Evolutionary conservation across 2,329 filamentous ascomycete genomes (phyloP).

Genomic region (Alternaria burnsii): DNA sequence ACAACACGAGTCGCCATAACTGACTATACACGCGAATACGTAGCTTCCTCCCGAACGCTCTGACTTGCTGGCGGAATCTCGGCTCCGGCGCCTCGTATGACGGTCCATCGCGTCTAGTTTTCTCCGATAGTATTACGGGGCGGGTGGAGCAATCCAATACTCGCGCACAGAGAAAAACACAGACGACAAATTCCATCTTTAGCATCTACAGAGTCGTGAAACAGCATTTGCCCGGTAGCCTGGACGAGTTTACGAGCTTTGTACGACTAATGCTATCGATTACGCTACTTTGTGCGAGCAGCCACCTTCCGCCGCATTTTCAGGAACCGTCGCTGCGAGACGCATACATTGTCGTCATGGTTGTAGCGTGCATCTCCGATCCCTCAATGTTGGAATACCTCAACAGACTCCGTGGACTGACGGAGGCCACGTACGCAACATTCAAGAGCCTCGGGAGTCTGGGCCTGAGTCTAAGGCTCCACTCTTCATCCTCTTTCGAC

Average conservation of each 20-base stretch:
- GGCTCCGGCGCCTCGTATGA: conserved; percentile 15
- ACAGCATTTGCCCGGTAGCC: conserved; percentile 4
- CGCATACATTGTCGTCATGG: conserved; percentile 1
- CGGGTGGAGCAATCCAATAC: conserved; percentile 10
- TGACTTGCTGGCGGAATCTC: conserved; percentile 11
- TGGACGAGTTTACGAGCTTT: conserved; percentile 3
- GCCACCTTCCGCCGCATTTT: not conserved
- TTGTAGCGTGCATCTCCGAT: not conserved
- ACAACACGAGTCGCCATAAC: conserved; percentile 5
- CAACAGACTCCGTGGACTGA: not conserved
- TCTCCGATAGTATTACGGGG: conserved; percentile 16
- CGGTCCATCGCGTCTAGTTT: conserved; percentile 14
- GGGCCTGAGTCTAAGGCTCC: not conserved
- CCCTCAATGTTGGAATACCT: not conserved
- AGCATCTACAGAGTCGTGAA: conserved; percentile 9
- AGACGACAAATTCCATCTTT: conserved; percentile 16
- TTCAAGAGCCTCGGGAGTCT: conserved; percentile 2
- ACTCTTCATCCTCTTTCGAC: not conserved
- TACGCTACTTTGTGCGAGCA: conserved; percentile 1
- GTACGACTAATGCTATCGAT: conserved; percentile 5
- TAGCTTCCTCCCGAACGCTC: conserved; percentile 7
- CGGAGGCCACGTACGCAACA: not conserved
- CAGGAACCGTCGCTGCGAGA: not conserved
- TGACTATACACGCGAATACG: conserved; percentile 8
- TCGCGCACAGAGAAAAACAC: conserved; percentile 13